Conservation (phyloP, 495 filamentous ascomycete genomes). For the Penicillium antarcticum region DNA sequence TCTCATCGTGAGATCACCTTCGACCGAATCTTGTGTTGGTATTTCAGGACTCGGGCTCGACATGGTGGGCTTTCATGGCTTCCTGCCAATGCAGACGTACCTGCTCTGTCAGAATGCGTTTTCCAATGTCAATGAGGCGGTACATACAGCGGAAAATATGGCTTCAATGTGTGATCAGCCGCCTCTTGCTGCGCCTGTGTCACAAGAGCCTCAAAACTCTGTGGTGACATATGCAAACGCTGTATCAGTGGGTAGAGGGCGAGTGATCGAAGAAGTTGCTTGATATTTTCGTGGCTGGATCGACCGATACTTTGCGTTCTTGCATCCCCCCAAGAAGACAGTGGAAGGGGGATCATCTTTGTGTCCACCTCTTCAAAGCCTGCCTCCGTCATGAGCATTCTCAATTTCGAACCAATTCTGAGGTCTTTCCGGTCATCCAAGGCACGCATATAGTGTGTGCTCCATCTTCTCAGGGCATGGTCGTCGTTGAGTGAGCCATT, state of each 20-base stretch:
- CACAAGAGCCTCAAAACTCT: conserved; percentile 62
- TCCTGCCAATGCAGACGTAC: conserved; percentile 58
- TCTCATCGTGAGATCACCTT: not conserved
- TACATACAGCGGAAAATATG: conserved; percentile 74
- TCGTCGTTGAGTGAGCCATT: conserved; percentile 74
- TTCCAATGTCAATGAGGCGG: not conserved
- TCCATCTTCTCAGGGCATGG: conserved; percentile 74
- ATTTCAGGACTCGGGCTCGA: too few relatives aligned
- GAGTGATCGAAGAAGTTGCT: conserved; percentile 57
- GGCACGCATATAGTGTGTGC: conserved; percentile 62
- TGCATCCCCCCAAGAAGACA: conserved; percentile 71
- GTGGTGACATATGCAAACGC: conserved; percentile 55
- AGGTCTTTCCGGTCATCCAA: conserved; percentile 68
- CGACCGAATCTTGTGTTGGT: too few relatives aligned
- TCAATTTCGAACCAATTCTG: conserved; percentile 62
- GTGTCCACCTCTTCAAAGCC: conserved; percentile 72
- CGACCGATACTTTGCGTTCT: conserved; percentile 60
- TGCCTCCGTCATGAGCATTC: conserved; percentile 58
- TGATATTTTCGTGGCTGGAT: conserved; percentile 58
- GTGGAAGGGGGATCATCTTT: conserved; percentile 66
- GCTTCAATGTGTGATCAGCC: conserved; percentile 59
- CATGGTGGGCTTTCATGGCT: conserved; percentile 27
- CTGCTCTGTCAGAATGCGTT: conserved; percentile 29
- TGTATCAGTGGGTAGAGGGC: conserved; percentile 61
- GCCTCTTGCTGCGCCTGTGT: conserved; percentile 66